These are phyloP conservation scores for Mortierella hygrophila DNA, from an alignment of 192 early-diverging fungal species.

Conservation along the genomic window DNA sequence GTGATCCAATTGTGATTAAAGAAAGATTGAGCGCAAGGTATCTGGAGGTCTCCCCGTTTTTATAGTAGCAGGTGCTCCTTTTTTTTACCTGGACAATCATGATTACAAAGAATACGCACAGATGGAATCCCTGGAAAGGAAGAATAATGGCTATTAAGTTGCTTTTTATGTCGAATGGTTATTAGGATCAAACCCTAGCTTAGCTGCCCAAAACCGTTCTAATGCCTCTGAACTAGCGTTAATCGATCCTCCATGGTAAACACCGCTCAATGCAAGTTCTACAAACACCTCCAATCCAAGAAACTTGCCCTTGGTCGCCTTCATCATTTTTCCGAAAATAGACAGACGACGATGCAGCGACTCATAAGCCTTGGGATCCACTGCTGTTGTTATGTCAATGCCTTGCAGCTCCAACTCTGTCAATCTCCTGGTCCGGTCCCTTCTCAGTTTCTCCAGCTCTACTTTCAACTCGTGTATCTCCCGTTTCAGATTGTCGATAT, in stretches of 20 bases:
- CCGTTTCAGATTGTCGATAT: not conserved
- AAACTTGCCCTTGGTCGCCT: not conserved
- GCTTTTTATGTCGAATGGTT: not conserved
- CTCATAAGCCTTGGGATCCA: not conserved
- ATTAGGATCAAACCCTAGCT: not conserved
- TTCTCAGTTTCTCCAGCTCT: not conserved
- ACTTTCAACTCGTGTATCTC: not conserved
- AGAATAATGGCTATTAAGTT: too few species aligned
- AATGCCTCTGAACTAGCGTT: not conserved
- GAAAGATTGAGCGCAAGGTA: too few species aligned
- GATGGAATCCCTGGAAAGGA: too few species aligned
- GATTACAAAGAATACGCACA: too few species aligned
- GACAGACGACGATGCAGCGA: not conserved
- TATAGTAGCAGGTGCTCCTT: too few species aligned
- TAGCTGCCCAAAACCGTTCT: not conserved
- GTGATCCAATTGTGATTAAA: too few species aligned
- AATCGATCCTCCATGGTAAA: not conserved
- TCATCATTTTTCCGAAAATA: conserved; percentile 3
- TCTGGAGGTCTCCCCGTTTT: too few species aligned
- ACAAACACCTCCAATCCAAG: not conserved
- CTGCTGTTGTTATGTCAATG: not conserved
- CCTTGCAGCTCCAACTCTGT: conserved; percentile 8
- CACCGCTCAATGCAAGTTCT: conserved; percentile 2
- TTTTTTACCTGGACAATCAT: too few species aligned
- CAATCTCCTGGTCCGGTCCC: not conserved